Base-by-base conservation (phyloP, 2,329 filamentous ascomycete species). In the Penicillium sp. region DNA sequence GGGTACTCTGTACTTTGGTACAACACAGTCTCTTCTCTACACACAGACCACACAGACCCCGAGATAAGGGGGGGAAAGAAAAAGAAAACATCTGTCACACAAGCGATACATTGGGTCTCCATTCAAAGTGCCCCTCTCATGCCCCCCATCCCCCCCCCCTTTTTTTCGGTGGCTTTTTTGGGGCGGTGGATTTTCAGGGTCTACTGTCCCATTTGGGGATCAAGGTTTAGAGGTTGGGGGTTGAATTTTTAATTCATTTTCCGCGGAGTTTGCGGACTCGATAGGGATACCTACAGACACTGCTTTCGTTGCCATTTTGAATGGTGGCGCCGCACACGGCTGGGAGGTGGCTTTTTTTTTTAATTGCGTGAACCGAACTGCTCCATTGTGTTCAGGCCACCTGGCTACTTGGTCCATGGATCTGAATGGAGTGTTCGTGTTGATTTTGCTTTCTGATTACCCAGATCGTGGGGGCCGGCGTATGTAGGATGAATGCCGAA, bases 11-110 rank as follows among this genome's bases (percentile, higher is more conserved):
- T 35, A 20, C 29, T 22, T 33, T 5, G 25, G 22, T 45, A 29
- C 43, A 20, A 42, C n/a, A 42, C 25, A 45, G 25, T 40, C 25
- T 44, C 23, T 23, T 45, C 15, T 31, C 27, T 40, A 54, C 52
- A 54, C 59, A 62, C 61, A 54, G 61, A 62, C 57, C 52, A 54
- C 59, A 62, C 61, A 54, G 61, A 62, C 57, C 59, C 51, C 54
- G 41, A 55, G 54, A 62, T 56, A 62, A 57, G 51, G 46, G 60
- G 53, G 41, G 29, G 14, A 40, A 2, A 11, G 20, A 40, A 40
- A 40, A 22, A 22, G 18, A 22, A 40, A 40, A 40, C 18, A 40
- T 12, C 18, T 40, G 37, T 40, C 18, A 40, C 37, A 40, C 18
- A 22, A 11, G 7, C 9, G 9, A 31, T 12, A 31, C 33, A 37